phyloP scores from a whole-genome alignment of 768 basidiomycete genomes.

The Lentinula sp. region DNA sequence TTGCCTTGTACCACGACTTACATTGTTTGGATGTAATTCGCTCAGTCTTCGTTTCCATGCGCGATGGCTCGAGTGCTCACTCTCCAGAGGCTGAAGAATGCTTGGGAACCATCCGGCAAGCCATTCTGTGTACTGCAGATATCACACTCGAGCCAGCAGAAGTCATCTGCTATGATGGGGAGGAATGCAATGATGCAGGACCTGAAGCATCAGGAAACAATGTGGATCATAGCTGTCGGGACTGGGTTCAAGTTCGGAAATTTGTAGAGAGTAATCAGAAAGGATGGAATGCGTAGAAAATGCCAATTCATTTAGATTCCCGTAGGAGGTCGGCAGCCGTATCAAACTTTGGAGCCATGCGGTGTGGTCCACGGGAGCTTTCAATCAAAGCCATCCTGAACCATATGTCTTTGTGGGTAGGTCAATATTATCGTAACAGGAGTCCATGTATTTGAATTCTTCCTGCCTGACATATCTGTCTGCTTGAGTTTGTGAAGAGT shows the following conservation, averaged over 20 bases:
- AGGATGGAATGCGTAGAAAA: neutral
- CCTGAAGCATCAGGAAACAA: slow-evolving; percentile 5
- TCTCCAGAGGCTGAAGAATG: slow-evolving; percentile 9
- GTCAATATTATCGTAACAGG: too few relatives aligned
- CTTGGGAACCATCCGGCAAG: slow-evolving; percentile 8
- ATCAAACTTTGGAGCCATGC: too few relatives aligned
- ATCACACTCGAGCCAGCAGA: slow-evolving; percentile 9
- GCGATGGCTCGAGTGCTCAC: neutral
- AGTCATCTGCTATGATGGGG: slow-evolving; percentile 6
- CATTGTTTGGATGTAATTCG: neutral
- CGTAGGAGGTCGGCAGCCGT: too few relatives aligned
- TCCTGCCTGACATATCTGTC: neutral
- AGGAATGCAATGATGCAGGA: neutral
- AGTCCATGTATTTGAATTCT: too few relatives aligned
- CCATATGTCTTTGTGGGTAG: too few relatives aligned
- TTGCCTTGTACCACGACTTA: neutral
- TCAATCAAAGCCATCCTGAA: too few relatives aligned
- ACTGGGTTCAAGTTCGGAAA: slow-evolving; percentile 9
- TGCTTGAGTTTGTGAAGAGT: neutral
- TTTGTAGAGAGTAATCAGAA: slow-evolving; percentile 10
- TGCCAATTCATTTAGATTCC: neutral
- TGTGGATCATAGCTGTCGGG: slow-evolving; percentile 9
- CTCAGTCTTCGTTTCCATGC: neutral
- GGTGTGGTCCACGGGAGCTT: too few relatives aligned
- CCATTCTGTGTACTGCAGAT: slow-evolving; percentile 10